Conservation (phyloP, 306 rosid genomes). For the Trifolium fragiferum region DNA sequence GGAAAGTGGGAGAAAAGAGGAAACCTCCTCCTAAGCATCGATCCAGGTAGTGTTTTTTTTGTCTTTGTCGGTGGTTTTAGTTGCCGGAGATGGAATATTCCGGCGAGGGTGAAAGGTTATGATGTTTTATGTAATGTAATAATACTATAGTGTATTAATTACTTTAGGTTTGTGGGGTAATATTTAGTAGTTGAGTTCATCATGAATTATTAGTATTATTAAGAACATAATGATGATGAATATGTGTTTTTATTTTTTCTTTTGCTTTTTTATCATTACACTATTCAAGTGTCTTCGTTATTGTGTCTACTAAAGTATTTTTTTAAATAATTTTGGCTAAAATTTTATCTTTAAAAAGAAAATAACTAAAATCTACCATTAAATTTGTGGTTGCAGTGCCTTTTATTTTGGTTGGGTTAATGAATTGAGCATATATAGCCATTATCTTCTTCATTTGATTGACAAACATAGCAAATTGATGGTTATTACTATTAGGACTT, state of each 20-base stretch:
- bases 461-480: no score
- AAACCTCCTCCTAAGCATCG: constrained; percentile 52
- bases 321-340: no score
- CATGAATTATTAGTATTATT: neutral
- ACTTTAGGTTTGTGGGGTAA: constrained; percentile 37
- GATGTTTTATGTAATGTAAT: neutral
- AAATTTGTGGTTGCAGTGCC: no score
- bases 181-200: constrained; percentile 14
- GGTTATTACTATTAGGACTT: no score
- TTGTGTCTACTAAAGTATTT: no score
- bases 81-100: constrained; percentile 40
- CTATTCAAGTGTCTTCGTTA: no score
- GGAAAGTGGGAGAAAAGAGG: constrained; percentile 51
- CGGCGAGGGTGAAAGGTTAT: constrained; percentile 37
- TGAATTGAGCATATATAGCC: no score
- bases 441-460: no score
- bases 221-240: constrained; percentile 28
- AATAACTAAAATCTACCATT: no score
- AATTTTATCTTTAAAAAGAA: no score
- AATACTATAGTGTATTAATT: neutral
- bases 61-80: constrained; percentile 16
- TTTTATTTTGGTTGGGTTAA: no score
- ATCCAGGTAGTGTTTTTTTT: constrained; percentile 43
- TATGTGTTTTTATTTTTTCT: neutral
- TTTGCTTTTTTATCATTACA: neutral